Conservation (phyloP, 768 basidiomycete genomes). For the Clathrus columnatus region DNA sequence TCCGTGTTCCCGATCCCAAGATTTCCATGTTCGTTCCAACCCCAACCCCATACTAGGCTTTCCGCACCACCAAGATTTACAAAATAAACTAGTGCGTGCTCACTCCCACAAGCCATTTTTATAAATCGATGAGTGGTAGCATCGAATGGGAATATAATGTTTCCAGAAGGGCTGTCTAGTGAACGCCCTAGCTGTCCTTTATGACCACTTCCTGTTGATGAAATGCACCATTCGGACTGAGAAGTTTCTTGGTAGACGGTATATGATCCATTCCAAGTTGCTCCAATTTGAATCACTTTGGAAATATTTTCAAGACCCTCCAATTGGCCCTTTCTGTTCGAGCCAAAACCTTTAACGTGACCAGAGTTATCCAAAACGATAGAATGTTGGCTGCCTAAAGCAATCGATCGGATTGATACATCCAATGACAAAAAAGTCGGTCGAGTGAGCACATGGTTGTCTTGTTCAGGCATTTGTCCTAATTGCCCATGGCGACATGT, state of each 20-base stretch:
- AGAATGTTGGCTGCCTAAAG: slow-evolving; percentile 48
- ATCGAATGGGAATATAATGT: slow-evolving; percentile 26
- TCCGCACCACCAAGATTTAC: not conserved
- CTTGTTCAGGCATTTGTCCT: slow-evolving; percentile 29
- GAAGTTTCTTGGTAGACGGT: slow-evolving; percentile 21
- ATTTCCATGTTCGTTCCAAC: slow-evolving; percentile 99
- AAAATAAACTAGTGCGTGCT: slow-evolving; percentile 55
- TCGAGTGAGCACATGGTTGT: slow-evolving; percentile 6
- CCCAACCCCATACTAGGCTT: slow-evolving; percentile 73
- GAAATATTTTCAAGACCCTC: slow-evolving; percentile 21
- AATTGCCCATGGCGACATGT: slow-evolving; percentile 80
- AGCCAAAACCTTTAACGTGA: slow-evolving; percentile 47
- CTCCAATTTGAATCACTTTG: slow-evolving; percentile 29
- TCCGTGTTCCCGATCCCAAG: slow-evolving; percentile 57
- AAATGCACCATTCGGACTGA: slow-evolving; percentile 17
- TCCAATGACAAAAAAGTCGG: slow-evolving; percentile 35
- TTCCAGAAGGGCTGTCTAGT: slow-evolving; percentile 12
- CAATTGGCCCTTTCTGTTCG: slow-evolving; percentile 63
- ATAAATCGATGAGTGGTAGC: slow-evolving; percentile 15
- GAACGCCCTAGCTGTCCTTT: slow-evolving; percentile 48
- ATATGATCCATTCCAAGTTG: slow-evolving; percentile 81
- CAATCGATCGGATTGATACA: slow-evolving; percentile 21
- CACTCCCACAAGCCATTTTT: slow-evolving; percentile 66
- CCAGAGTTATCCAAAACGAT: slow-evolving; percentile 38
- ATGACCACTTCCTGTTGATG: slow-evolving; percentile 44